phyloP scores from a whole-genome alignment of 148 eudicot species.

The Vaccinium macrocarpon region DNA sequence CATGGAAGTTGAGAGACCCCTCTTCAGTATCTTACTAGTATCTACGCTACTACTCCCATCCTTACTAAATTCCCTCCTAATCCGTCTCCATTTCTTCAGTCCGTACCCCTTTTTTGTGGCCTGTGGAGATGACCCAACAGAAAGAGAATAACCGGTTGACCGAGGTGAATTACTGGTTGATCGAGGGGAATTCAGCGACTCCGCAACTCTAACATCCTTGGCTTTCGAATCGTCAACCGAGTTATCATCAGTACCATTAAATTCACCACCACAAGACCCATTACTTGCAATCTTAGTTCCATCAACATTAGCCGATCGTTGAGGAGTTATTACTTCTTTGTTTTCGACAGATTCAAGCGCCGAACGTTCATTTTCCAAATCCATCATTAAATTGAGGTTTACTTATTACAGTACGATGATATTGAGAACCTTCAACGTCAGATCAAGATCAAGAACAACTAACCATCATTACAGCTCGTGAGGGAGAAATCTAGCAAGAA shows the following conservation, averaged over 20 bases:
- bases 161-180: neutral
- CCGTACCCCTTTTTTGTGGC: conserved; percentile 54
- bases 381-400: conserved; percentile 27
- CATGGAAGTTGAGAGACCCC: conserved; percentile 33
- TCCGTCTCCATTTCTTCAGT: conserved; percentile 81
- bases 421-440: neutral
- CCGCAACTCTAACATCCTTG: conserved; percentile 20
- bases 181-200: conserved; percentile 9
- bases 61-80: conserved; percentile 41
- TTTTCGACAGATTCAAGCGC: conserved; percentile 36
- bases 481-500: conserved; percentile 18
- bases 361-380: conserved; percentile 35
- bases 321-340: conserved; percentile 20
- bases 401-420: neutral
- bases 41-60: conserved; percentile 41
- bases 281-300: conserved; percentile 27
- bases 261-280: conserved; percentile 31
- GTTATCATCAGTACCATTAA: conserved; percentile 1
- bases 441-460: conserved; percentile 45
- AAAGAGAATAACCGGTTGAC: neutral
- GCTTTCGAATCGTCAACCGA: conserved; percentile 1
- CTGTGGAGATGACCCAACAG: conserved; percentile 22
- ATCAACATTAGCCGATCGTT: conserved; percentile 12
- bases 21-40: conserved; percentile 37
- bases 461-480: conserved; percentile 33